A percentile compares a stretch with the other conserved stretches of the same genome.
These are phyloP conservation scores for Boletus patriciae DNA, from an alignment of 768 basidiomycete genomes.

Conservation along the genomic window DNA sequence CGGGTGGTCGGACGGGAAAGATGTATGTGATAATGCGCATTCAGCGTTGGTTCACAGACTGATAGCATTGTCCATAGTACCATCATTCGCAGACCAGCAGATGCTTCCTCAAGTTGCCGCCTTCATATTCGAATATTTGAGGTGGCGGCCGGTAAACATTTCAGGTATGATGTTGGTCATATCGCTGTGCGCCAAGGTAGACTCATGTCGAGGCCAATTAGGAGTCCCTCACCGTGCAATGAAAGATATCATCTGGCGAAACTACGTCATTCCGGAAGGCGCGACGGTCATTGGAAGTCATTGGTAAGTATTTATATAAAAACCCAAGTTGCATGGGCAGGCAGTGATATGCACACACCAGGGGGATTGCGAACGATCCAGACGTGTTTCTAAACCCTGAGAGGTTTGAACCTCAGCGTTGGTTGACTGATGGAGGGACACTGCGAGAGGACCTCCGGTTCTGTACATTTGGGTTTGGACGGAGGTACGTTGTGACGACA, in stretches of 20 bases:
- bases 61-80: constrained; percentile 26
- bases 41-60: neutral
- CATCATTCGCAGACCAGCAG: constrained; percentile 37
- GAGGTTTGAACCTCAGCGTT: constrained; percentile 4
- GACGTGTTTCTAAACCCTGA: constrained; percentile 13
- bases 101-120: constrained; percentile 17
- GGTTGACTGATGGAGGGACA: no score
- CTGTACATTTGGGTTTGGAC: no score
- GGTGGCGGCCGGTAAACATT: no score
- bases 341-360: neutral
- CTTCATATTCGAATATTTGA: no score
- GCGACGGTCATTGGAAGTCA: constrained; percentile 13
- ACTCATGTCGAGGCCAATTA: constrained; percentile 24
- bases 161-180: no score
- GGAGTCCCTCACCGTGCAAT: constrained; percentile 65
- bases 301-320: constrained; percentile 5
- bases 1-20: constrained; percentile 43
- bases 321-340: no score
- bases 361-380: constrained; percentile 14
- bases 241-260: constrained; percentile 46
- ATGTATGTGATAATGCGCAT: constrained; percentile 8
- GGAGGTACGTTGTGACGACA: no score
- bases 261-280: constrained; percentile 39
- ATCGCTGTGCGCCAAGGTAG: constrained; percentile 14
- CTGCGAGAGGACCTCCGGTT: no score